Base-by-base conservation (phyloP, 192 early-diverging fungal species). In the Endogone sp. region DNA sequence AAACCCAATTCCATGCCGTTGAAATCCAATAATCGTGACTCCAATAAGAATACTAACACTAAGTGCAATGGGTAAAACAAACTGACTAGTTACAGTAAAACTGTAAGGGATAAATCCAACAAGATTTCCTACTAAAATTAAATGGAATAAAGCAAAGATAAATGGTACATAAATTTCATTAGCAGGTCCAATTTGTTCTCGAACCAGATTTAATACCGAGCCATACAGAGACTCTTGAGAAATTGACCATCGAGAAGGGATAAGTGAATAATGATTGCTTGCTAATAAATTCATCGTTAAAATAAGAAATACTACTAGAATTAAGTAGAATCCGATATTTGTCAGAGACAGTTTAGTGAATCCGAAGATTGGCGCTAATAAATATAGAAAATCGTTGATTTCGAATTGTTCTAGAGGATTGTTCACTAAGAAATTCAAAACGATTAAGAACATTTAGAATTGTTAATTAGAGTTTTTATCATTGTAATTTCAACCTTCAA, bases 1-100 rank as follows among this genome's bases (percentile, higher is more conserved):
- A 74, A 77, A 82, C 76, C 64, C 66, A 73, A 82, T 73, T 76
- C 77, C 77, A 79, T 82, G 75, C 76, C 79, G 78, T 77, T 80
- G 75, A 72, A 81, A 78, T 65, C 79, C 79, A 66, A 82, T 71
- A 69, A 80, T 77, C 65, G 80, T 82, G 72, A 82, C 73, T 71
- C 77, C 80, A 60, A 79, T 73, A 49, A 82, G 68, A 67, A 80
- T 76, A 65, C 71, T 69, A 66, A 72, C 78, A 79, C 73, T 75
- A 65, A 81, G 66, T 75, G 70, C 70, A 71, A 80, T 74, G 59
- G 75, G 78, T 73, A 81, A 78, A 61, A 77, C 79, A 71, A 81
- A 78, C 67, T 77, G 75, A 71, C 75, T 71, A 68, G 79, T 81
- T 68, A 72, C 67, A 72, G 79, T 78, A 75, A 81, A 81, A 60